These are phyloP conservation scores for Stephanodiscus triporus DNA, from an alignment of 108 stramenopile species.

Conservation along the genomic window DNA sequence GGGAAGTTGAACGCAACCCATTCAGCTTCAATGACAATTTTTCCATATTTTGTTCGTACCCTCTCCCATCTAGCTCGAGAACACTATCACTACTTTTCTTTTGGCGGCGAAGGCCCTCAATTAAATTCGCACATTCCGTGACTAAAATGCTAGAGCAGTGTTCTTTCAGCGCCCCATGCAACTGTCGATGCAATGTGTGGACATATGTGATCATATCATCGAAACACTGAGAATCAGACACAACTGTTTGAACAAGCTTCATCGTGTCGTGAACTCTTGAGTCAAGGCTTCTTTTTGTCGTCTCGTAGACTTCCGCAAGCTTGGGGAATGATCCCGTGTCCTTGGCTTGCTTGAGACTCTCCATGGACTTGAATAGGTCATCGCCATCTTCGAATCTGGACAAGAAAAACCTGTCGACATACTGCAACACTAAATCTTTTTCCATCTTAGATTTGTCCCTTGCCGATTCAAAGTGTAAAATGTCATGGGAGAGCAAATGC, in stretches of 20 bases:
- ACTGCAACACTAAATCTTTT: not conserved
- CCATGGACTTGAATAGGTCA: constrained; percentile 35
- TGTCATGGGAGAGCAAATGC: not conserved
- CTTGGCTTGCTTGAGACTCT: constrained; percentile 38
- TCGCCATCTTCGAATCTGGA: constrained; percentile 20
- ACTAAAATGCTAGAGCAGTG: constrained; percentile 29
- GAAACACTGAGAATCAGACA: constrained; percentile 28
- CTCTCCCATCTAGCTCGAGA: constrained; percentile 32
- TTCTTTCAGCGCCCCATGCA: constrained; percentile 22
- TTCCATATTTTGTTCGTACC: constrained; percentile 27
- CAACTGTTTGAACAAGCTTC: constrained; percentile 11
- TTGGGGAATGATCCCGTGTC: constrained; percentile 27
- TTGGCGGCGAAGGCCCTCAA: constrained; percentile 19
- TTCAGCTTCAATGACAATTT: constrained; percentile 28
- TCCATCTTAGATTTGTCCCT: constrained; percentile 3
- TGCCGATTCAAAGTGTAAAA: not conserved
- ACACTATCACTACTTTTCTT: constrained; percentile 29
- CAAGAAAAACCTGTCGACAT: constrained; percentile 18
- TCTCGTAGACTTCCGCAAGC: constrained; percentile 37
- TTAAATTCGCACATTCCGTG: constrained; percentile 17
- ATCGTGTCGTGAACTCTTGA: constrained; percentile 14
- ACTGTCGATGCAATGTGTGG: constrained; percentile 24
- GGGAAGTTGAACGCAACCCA: not conserved
- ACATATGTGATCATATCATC: constrained; percentile 44
- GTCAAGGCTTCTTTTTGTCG: constrained; percentile 16